These are phyloP conservation scores for Grigorovia jiainica DNA, from an alignment of 805 yeast species.

Conservation along the genomic window DNA sequence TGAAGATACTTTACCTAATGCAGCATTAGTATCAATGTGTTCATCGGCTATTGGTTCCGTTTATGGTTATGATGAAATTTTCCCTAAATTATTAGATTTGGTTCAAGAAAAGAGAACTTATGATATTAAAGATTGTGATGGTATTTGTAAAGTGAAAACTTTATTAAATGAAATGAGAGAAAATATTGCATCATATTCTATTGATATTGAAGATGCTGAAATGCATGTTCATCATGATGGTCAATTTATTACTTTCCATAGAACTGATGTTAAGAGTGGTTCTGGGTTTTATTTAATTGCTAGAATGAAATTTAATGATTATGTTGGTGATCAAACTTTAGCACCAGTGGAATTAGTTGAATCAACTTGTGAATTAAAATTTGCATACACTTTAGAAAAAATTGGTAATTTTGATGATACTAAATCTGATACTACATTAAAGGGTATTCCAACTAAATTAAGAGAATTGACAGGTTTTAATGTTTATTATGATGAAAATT, in stretches of 20 bases:
- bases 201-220: conserved; percentile 55
- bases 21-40: conserved; percentile 88
- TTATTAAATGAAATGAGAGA: conserved; percentile 50
- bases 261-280: conserved; percentile 76
- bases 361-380: conserved; percentile 45
- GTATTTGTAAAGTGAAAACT: conserved; percentile 68
- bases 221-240: conserved; percentile 93
- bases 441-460: conserved; percentile 59
- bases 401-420: conserved; percentile 39
- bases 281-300: conserved; percentile 85
- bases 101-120: conserved; percentile 69
- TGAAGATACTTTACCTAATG: conserved; percentile 90
- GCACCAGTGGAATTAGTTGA: conserved; percentile 54
- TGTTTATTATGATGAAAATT: conserved; percentile 34
- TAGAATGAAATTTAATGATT: conserved; percentile 58
- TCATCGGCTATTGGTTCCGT: conserved; percentile 91
- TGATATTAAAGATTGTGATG: conserved; percentile 36
- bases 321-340: conserved; percentile 41
- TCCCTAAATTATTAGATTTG: conserved; percentile 70
- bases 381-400: conserved; percentile 47
- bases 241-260: conserved; percentile 82
- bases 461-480: conserved; percentile 42
- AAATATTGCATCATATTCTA: conserved; percentile 41
- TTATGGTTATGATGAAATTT: conserved; percentile 88
- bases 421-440: conserved; percentile 33